Percentiles rank a stretch among this genome's conserved stretches.
Evolutionary conservation across 768 basidiomycete genomes (phyloP).

Genomic region (Coprinellus aureogranulatus): DNA sequence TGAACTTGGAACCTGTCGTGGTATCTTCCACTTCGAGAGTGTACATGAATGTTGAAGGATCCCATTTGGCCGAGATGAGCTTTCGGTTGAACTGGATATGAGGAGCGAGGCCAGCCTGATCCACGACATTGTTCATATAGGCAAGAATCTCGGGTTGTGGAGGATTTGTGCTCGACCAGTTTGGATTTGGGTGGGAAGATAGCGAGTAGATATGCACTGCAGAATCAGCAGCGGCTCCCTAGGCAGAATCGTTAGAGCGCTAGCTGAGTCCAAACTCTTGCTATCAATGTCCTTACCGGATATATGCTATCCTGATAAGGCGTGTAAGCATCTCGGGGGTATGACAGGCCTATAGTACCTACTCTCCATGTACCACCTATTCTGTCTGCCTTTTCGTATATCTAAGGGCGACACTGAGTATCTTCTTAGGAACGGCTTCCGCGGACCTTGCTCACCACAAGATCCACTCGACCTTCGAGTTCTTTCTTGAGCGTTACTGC

Average conservation of each 20-base stretch:
- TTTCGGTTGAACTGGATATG: slow-evolving; percentile 42
- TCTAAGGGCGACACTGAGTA: not conserved
- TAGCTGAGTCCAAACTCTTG: too few relatives aligned
- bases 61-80: slow-evolving; percentile 49
- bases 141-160: slow-evolving; percentile 6
- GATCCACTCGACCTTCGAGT: not conserved
- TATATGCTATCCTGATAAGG: not conserved
- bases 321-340: not conserved
- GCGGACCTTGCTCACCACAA: not conserved
- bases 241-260: too few relatives aligned
- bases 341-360: slow-evolving; percentile 1
- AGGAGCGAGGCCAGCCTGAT: slow-evolving; percentile 23
- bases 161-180: not conserved
- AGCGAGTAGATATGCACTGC: not conserved
- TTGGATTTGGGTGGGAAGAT: not conserved
- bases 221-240: not conserved
- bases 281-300: too few relatives aligned
- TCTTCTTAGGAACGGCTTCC: not conserved
- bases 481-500: not conserved
- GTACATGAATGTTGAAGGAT: slow-evolving; percentile 9
- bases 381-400: not conserved
- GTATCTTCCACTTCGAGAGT: not conserved
- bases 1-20: not conserved
- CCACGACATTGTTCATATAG: not conserved
- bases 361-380: not conserved